Conservation (phyloP, 768 basidiomycete species). For the Scleroderma citrinum region DNA sequence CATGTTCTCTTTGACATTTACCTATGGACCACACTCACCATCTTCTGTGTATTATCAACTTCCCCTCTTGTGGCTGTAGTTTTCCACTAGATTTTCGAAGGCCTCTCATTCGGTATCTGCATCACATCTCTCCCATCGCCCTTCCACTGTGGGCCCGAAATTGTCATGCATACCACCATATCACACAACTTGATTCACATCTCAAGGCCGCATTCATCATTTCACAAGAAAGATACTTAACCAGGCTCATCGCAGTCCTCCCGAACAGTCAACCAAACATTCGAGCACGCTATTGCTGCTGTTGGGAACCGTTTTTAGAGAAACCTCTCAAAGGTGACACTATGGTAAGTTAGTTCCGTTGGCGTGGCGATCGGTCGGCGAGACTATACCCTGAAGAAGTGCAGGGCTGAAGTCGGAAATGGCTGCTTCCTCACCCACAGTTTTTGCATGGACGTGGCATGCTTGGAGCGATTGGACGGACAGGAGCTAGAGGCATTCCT, state of each 20-base stretch:
- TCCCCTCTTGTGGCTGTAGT: conserved; percentile 68
- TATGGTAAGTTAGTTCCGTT: conserved; percentile 64
- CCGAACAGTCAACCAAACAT: not conserved
- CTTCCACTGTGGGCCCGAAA: not conserved
- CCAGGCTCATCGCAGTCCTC: conserved; percentile 30
- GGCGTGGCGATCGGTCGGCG: conserved; percentile 62
- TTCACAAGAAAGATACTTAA: conserved; percentile 9
- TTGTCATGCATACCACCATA: not conserved
- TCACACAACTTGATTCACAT: not conserved
- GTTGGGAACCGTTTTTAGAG: conserved; percentile 46
- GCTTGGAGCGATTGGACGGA: conserved; percentile 23
- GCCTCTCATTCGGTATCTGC: conserved; percentile 75
- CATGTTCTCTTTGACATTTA: conserved; percentile 24
- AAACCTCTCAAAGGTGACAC: conserved; percentile 68
- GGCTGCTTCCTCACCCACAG: conserved; percentile 68
- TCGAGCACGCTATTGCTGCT: conserved; percentile 15
- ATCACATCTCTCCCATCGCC: conserved; percentile 59
- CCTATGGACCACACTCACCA: too few species aligned
- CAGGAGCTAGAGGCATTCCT: too few species aligned
- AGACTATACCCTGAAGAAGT: conserved; percentile 74
- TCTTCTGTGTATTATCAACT: conserved; percentile 42
- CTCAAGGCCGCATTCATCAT: too few species aligned
- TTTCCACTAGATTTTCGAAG: conserved; percentile 87
- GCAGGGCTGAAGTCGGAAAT: conserved; percentile 79
- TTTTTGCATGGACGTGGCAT: conserved; percentile 65